Base-by-base conservation (phyloP, 2,329 filamentous ascomycete genomes). In the Penicillium frequentans region DNA sequence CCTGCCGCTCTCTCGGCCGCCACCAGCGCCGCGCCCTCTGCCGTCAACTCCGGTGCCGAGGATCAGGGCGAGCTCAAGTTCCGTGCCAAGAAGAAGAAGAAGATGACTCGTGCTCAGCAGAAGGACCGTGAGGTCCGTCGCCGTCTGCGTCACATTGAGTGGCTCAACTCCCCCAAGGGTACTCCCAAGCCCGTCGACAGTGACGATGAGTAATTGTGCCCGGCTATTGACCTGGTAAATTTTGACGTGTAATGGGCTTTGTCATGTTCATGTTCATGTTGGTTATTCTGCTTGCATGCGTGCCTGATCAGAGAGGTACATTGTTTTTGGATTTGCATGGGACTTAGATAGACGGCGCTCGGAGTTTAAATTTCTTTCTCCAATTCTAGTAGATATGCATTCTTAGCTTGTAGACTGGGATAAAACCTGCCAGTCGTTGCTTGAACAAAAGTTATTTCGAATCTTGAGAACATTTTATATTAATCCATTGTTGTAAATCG, bases 91-190 rank as follows among this genome's bases (percentile, higher is more conserved):
- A 89, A 89, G 80, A 97, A 97, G 91, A 96, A 93, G 87, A 99
- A 99, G 90, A 86, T 95, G 86, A 99, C 95, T 56, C 91, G 96
- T 82, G 92, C 92, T 78, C 92, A 99, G 77, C 67, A 93, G 73
- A 99, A 99, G 85, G 95, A 99, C 75, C 84, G 90, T 21, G 93
- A 98, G 78, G 89, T 90, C 44, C 84, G 96, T 63, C 86, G 93
- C 65, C 84, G 95, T 67, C 81, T 98, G 76, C 86, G 95, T 68
- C 92, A 99, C 77, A 84, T 87, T 58, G 84, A 87, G 68, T 87
- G 84, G 83, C 81, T 96, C 67, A 93, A 91, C 77, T 90, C 85
- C 68, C 90, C 90, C 64, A 92, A 93, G 84, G 91, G 90, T 5
- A 93, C 90, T 3, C 90, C 90, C 29, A 86, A 90, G 72, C 90